Evolutionary conservation across 2,329 filamentous ascomycete genomes (phyloP), one percentile per base, ranked within the genome.

Genomic region (Bipolaris bicolor): DNA sequence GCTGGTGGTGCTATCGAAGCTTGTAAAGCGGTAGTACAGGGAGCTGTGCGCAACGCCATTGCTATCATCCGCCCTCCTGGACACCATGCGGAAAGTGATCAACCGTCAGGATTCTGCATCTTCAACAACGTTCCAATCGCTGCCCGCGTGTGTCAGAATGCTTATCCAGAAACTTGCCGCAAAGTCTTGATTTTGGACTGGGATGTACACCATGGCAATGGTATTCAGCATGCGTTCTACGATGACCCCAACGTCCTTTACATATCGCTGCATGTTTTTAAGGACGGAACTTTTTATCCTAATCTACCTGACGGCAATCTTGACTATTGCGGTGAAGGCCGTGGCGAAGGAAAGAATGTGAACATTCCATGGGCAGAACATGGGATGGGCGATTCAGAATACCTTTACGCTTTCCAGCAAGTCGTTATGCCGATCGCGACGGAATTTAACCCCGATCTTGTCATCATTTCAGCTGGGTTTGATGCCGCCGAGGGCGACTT

Each of bases 61-160:
- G 95, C 95, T 1, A 89, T 99, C 36, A 97, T 99, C 68, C 87
- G 95, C 13, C 95, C 95, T 1, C 95, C 95, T 0, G 95, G 95
- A 0, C 95, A 99, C 70, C 95, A 99, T 76, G 95, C 95, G 1
- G 95, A 99, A 73, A 88, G 87, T 56, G 85, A 95, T 68, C 83
- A 88, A 34, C 86, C 94, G 0, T 95, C 97, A 84, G 95, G 95
- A 0, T 99, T 99, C 72, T 99, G 95, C 75, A 86, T 98, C 57
- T 98, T 98, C 80, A 97, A 99, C 79, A 99, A 99, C 70, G 95
- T 98, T 3, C 92, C 91, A 18, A 90, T 99, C 57, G 94, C 93
- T 1, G 89, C 92, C n/a, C 89, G 87, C 58, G 90, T 93, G 11
- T 97, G 93, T 72, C 92, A 97, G 73, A 80, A 84, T 51, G 88